Evolutionary conservation across 192 early-diverging fungal species (phyloP), one percentile per base, ranked within the genome.

Genomic region (Borealophlyctis nickersoniae): DNA sequence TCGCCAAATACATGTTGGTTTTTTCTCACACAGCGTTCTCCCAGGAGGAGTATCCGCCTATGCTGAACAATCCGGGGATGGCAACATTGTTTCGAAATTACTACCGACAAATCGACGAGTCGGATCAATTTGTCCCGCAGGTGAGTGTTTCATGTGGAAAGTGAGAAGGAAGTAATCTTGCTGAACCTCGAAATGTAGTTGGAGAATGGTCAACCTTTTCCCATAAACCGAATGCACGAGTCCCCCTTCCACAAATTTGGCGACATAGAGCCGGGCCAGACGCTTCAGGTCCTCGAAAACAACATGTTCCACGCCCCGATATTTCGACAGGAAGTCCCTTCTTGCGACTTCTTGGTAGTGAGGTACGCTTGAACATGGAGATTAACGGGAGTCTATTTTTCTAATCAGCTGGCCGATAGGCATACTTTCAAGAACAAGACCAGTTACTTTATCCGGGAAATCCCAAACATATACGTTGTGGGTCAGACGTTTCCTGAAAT

Each of bases 221-320:
- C 93, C 23, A 70, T 99, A 24, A 95, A 98, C 59, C 74, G 89
- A 29, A 87, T 90, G 28, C 95, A 98, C 56, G 87, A 88, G 0
- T 93, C 95, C 9, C 96, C 96, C 0, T 99, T 99, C 73, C 78
- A 92, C 56, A 88, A 84, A 51, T 99, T 97, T 81, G 96, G 96
- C 52, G 91, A 98, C 59, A 91, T 98, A 4, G 86, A 93, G 58
- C 85, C 89, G 9, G 96, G 96, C 1, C 86, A 98, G 61, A 85
- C 87, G 5, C 87, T 96, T n/a, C 85, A 89, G 26, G 89, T 88
- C 0, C 69, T 96, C 49, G 91, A 89, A 75, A 99, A 96, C 81
- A 97, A 99, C 65, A 75, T 99, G 77, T 86, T 93, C 62, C 88
- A 94, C 5, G 95, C 93, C 5, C 96, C 96, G 2, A 66, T 96